Evolutionary conservation across 2,329 filamentous ascomycete species (phyloP).

Genomic region (Domatiomyces globalis): DNA sequence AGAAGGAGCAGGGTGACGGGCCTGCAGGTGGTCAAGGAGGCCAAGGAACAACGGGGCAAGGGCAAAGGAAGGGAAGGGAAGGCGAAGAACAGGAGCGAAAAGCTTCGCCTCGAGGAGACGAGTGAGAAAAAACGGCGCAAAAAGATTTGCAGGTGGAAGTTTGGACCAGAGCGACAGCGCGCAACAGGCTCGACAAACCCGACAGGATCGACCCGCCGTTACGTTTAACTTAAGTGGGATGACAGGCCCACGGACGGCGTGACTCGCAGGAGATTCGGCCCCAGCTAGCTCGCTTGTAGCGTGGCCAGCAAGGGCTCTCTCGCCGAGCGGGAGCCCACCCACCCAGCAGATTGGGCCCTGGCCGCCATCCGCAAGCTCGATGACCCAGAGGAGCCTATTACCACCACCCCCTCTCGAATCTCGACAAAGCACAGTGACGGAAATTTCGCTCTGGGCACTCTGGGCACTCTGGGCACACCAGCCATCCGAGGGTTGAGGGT

Average conservation of each 20-base stretch:
- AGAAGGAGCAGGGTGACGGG: background rate
- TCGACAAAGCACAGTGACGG: background rate
- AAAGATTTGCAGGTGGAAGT: background rate
- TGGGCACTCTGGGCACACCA: background rate
- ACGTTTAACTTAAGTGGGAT: background rate
- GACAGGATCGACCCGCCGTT: background rate
- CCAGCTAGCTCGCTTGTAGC: background rate
- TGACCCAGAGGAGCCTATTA: no score
- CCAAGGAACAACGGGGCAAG: background rate
- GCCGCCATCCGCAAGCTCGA: background rate
- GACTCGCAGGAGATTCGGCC: background rate
- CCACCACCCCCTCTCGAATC: background rate
- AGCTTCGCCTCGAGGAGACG: no score
- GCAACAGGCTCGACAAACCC: background rate
- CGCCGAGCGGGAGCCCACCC: no score
- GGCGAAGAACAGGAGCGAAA: background rate
- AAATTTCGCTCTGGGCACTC: background rate
- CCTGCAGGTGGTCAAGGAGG: background rate
- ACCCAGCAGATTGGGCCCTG: background rate
- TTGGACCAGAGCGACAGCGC: background rate
- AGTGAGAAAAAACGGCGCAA: background rate
- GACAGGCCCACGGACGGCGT: background rate
- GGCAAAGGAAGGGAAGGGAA: background rate
- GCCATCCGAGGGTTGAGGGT: background rate
- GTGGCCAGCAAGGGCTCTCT: background rate